These are phyloP conservation scores for Syzygium oleosum DNA, from an alignment of 345 rosid species.

Conservation along the genomic window DNA sequence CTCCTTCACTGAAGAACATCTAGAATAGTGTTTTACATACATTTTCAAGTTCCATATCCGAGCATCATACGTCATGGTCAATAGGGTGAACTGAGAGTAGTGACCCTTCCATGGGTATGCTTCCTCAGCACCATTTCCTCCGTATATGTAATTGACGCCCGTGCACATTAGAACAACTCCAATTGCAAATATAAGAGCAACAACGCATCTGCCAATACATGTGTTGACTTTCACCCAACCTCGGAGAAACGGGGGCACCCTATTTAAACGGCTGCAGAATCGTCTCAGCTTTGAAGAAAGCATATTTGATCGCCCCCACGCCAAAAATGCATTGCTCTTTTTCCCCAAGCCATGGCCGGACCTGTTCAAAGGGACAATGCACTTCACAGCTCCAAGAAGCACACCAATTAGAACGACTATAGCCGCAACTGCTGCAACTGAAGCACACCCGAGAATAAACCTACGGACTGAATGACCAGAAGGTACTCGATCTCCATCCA, in stretches of 20 bases:
- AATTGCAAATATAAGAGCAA: slow-evolving; percentile 25
- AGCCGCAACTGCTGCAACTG: slow-evolving; percentile 44
- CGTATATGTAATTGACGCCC: slow-evolving; percentile 52
- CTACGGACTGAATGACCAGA: slow-evolving; percentile 62
- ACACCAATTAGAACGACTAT: slow-evolving; percentile 48
- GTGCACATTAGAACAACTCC: slow-evolving; percentile 53
- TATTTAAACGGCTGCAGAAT: slow-evolving; percentile 66
- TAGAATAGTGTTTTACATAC: slow-evolving; percentile 87
- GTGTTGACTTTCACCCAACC: slow-evolving; percentile 52
- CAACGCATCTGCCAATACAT: slow-evolving; percentile 37
- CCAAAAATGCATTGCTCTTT: slow-evolving; percentile 41
- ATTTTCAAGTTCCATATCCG: slow-evolving; percentile 97
- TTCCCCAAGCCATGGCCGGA: slow-evolving; percentile 49
- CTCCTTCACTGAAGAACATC: slow-evolving; percentile 87
- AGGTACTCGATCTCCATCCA: slow-evolving; percentile 86
- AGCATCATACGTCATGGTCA: slow-evolving; percentile 93
- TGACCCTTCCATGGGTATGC: slow-evolving; percentile 60
- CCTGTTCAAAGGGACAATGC: slow-evolving; percentile 83
- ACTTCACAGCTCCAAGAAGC: slow-evolving; percentile 68
- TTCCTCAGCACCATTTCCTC: slow-evolving; percentile 78
- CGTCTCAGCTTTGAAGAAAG: slow-evolving; percentile 56
- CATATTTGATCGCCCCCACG: slow-evolving; percentile 40
- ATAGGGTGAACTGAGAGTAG: slow-evolving; percentile 77
- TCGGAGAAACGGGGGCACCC: slow-evolving; percentile 45
- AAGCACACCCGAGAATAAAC: slow-evolving; percentile 59